phyloP scores from a whole-genome alignment of 2,329 filamentous ascomycete genomes.

The Epichloe gansuensis region DNA sequence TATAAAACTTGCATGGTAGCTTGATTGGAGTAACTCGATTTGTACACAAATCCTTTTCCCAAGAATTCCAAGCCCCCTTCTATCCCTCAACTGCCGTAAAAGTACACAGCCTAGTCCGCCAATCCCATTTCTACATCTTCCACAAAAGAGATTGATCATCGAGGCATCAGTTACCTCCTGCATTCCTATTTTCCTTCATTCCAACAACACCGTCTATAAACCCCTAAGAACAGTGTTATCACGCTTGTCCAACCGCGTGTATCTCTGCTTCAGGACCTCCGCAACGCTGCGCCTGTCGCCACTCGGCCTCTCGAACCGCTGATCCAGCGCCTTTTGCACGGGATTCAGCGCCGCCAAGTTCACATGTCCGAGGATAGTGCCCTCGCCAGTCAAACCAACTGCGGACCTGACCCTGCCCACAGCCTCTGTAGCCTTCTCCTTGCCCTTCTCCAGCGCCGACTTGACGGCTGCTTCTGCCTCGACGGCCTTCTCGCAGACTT shows the following conservation, averaged over 20 bases:
- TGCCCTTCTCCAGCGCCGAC: constrained; percentile 27
- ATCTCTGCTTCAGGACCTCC: constrained; percentile 43
- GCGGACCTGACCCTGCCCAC: constrained; percentile 26
- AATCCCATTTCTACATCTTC: neutral
- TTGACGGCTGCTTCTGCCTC: constrained; percentile 27
- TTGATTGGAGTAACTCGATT: too few species aligned
- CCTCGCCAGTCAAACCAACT: constrained; percentile 18
- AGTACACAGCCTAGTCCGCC: neutral
- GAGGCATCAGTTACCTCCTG: neutral
- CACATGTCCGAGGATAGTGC: constrained; percentile 8
- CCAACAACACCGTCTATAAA: constrained; percentile 13
- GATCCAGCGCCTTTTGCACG: constrained; percentile 36
- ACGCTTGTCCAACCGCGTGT: constrained; percentile 34
- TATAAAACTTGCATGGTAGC: too few species aligned
- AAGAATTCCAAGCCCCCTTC: neutral
- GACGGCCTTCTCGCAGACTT: constrained; percentile 16
- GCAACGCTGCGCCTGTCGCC: constrained; percentile 36
- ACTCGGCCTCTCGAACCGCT: constrained; percentile 36
- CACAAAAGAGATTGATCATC: neutral
- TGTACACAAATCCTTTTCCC: neutral
- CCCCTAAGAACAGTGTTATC: constrained; percentile 33
- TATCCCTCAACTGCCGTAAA: neutral
- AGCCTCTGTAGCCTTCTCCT: constrained; percentile 29
- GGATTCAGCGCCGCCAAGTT: constrained; percentile 18
- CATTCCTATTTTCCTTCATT: neutral